These are phyloP conservation scores for Aspergillus pseudonomiae DNA, from an alignment of 2,329 filamentous ascomycete species.

Conservation along the genomic window DNA sequence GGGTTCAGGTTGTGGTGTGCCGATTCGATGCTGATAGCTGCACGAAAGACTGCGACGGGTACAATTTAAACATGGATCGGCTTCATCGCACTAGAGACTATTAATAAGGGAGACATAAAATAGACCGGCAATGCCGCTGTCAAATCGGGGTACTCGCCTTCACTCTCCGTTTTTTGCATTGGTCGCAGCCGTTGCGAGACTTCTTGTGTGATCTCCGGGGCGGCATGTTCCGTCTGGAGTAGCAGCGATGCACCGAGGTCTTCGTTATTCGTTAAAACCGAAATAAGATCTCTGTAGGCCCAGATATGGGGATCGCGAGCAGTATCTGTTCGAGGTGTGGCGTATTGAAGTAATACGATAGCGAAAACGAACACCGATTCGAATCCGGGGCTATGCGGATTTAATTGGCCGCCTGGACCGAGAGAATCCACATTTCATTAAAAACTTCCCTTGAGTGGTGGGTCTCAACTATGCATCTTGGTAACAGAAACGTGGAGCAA, in stretches of 20 bases:
- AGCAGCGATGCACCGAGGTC: neutral
- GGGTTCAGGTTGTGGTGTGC: neutral
- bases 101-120: neutral
- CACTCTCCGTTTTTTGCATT: slow-evolving; percentile 28
- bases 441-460: neutral
- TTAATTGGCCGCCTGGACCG: neutral
- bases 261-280: neutral
- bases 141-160: slow-evolving; percentile 21
- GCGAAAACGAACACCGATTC: neutral
- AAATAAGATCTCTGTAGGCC: neutral
- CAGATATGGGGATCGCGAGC: neutral
- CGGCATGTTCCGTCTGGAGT: slow-evolving; percentile 16
- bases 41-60: neutral
- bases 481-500: neutral
- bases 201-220: slow-evolving; percentile 31
- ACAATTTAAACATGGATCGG: neutral
- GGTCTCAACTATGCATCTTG: neutral
- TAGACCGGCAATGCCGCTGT: neutral
- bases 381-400: neutral
- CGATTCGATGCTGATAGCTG: neutral
- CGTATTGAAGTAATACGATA: neutral
- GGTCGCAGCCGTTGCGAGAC: slow-evolving; percentile 31
- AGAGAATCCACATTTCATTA: neutral
- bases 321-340: neutral
- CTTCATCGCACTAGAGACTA: neutral